These are phyloP conservation scores for Aspergillus jensenii DNA, from an alignment of 2,329 filamentous ascomycete genomes.

Conservation along the genomic window DNA sequence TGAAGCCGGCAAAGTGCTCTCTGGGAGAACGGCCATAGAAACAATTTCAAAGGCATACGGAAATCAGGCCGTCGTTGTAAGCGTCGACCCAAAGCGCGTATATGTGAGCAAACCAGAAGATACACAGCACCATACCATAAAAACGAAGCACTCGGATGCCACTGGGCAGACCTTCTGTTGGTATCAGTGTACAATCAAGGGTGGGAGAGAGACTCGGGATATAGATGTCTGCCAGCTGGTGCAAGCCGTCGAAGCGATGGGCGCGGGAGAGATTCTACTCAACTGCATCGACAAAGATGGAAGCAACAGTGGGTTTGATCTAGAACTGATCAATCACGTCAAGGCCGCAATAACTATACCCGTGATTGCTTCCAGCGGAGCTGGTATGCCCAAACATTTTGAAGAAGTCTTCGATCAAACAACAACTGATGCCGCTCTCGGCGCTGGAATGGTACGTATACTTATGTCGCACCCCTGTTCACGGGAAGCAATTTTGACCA, in stretches of 20 bases:
- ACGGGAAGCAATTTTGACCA: slow-evolving; percentile 12
- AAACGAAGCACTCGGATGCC: slow-evolving; percentile 68
- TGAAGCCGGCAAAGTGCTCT: slow-evolving; percentile 64
- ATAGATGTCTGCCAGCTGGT: slow-evolving; percentile 88
- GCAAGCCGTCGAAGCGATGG: slow-evolving; percentile 91
- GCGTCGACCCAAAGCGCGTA: slow-evolving; percentile 87
- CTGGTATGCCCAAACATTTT: slow-evolving; percentile 85
- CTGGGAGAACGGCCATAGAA: slow-evolving; percentile 88
- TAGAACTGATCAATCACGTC: slow-evolving; percentile 85
- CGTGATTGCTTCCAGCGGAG: slow-evolving; percentile 92
- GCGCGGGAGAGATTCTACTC: slow-evolving; percentile 86
- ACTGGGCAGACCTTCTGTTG: slow-evolving; percentile 81
- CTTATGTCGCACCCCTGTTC: neutral
- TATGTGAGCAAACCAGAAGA: slow-evolving; percentile 71
- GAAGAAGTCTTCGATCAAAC: slow-evolving; percentile 86
- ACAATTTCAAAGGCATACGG: slow-evolving; percentile 92
- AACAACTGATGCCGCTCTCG: slow-evolving; percentile 84
- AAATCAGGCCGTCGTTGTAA: slow-evolving; percentile 94
- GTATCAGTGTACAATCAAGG: slow-evolving; percentile 98
- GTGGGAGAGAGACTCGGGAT: slow-evolving; percentile 89
- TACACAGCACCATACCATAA: slow-evolving; percentile 73
- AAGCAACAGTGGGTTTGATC: slow-evolving; percentile 89
- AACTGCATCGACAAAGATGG: slow-evolving; percentile 99
- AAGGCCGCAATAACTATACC: slow-evolving; percentile 86
- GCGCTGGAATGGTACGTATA: slow-evolving; percentile 77